phyloP scores from a whole-genome alignment of 1,284 basidiomycete genomes.

The Naganishia sp. region DNA sequence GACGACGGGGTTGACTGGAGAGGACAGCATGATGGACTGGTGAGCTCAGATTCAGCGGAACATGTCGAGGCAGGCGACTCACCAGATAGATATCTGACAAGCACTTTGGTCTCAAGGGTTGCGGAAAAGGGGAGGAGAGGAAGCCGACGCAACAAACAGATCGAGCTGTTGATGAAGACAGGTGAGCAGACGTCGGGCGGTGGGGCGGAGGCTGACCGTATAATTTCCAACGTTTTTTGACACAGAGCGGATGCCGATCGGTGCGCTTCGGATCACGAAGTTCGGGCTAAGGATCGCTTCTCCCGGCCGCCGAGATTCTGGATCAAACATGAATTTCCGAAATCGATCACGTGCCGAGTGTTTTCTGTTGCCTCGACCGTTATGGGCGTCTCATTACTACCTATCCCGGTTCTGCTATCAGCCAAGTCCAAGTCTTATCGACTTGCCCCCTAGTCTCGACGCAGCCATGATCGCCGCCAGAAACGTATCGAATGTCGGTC shows the following conservation, averaged over 20 bases:
- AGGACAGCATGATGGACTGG: background rate
- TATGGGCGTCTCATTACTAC: no score
- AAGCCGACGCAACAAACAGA: background rate
- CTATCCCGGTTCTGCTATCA: no score
- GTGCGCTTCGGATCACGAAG: background rate
- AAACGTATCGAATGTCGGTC: constrained; percentile 17
- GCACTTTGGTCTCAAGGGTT: constrained; percentile 5
- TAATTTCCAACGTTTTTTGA: constrained; percentile 13
- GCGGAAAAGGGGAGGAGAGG: background rate
- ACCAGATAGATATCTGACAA: constrained; percentile 27
- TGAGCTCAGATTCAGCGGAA: background rate
- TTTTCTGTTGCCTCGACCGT: constrained; percentile 4
- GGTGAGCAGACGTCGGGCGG: background rate
- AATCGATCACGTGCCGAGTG: constrained; percentile 15
- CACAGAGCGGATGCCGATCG: background rate
- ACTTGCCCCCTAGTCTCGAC: background rate
- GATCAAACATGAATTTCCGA: background rate
- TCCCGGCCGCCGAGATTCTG: constrained; percentile 4
- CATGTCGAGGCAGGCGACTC: background rate
- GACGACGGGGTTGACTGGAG: constrained; percentile 16
- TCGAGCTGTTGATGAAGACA: background rate
- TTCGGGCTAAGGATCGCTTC: background rate
- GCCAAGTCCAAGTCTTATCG: background rate
- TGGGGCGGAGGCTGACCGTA: constrained; percentile 3
- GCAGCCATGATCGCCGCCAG: constrained; percentile 10